Evolutionary conservation across 2,329 filamentous ascomycete genomes (phyloP), one percentile per base, ranked within the genome.

Genomic region (Lecanosticta acicola): DNA sequence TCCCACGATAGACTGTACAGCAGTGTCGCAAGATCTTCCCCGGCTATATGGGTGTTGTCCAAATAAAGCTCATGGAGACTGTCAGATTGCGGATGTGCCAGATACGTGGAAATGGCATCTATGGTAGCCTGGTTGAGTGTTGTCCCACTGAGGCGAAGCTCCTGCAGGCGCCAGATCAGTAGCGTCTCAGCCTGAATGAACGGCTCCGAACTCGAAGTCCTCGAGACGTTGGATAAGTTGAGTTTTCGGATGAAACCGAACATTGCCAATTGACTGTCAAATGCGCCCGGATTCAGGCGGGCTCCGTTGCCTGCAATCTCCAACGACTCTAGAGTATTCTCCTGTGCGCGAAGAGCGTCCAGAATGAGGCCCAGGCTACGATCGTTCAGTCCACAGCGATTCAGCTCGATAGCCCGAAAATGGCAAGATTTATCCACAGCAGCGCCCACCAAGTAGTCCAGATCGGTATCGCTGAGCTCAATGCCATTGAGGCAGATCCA

Each of bases 401-500:
- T 80, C 44, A 85, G 71, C 57, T 86, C 83, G 14, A 87, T 70
- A 1, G 81, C 83, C 39, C 83, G 78, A 43, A 87, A 71, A 57
- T 83, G 79, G 46, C 81, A 83, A 19, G 71, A 71, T 53, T 76
- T 73, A 49, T 84, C 80, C 1, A 82, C 81, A 8, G 82, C 79
- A n/a, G 82, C 81, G 53, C 81, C 81, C 36, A 85, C 79, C 37
- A 84, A 58, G 54, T 78, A 78, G 51, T 86, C 83, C 43, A 86
- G 68, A 64, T 87, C 84, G 0, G 80, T 79, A 43, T 87, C 83
- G 33, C 80, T 81, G n/a, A 87, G 73, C 49, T 78, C 75, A 50
- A 86, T 83, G 10, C 81, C 81, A 49, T 80, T 85, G 48, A 87
- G 66, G 17, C 78, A 73, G 43, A 87, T 76, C 83, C 83, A 87